Percentiles rank a stretch among this genome's conserved stretches.
Conservation (phyloP, 2,329 filamentous ascomycete genomes). For the Colletotrichum shisoi region DNA sequence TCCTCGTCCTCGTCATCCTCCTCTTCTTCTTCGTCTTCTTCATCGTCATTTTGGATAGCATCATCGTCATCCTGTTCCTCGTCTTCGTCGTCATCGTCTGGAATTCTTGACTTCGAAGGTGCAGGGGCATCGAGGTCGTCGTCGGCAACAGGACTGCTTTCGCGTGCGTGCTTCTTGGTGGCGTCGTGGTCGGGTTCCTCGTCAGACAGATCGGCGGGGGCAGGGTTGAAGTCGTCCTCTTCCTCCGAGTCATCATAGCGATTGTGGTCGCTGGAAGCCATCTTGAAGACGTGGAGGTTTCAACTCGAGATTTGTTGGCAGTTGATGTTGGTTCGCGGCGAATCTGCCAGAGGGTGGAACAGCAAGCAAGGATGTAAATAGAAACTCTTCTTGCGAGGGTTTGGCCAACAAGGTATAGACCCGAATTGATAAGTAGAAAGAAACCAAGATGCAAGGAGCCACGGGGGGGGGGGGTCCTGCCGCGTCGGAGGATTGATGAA, state of each 20-base stretch:
- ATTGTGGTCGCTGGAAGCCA: conserved; percentile 58
- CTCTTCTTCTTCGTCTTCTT: conserved; percentile 51
- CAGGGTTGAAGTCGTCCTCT: conserved; percentile 89
- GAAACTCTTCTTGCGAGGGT: not conserved
- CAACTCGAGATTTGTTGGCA: not conserved
- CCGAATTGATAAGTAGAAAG: not conserved
- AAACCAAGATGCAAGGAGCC: not conserved
- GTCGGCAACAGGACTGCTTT: conserved; percentile 49
- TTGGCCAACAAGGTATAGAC: not conserved
- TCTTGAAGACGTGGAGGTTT: conserved; percentile 44
- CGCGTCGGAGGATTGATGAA: not conserved
- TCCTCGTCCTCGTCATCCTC: conserved; percentile 66
- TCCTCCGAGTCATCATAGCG: conserved; percentile 73
- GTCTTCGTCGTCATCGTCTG: conserved; percentile 50
- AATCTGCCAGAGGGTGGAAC: conserved; percentile 2
- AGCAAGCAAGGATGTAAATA: not conserved
- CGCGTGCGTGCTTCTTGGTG: conserved; percentile 49
- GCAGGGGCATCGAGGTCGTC: conserved; percentile 52
- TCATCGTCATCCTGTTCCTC: conserved; percentile 56
- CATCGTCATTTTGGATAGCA: conserved; percentile 48
- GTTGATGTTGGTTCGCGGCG: not conserved
- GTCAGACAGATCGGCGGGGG: conserved; percentile 75
- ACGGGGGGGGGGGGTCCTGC: not conserved
- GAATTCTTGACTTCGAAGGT: conserved; percentile 40
- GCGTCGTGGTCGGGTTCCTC: conserved; percentile 64